Evolutionary conservation across 2,329 filamentous ascomycete species (phyloP).

Genomic region (Phoma sp.): DNA sequence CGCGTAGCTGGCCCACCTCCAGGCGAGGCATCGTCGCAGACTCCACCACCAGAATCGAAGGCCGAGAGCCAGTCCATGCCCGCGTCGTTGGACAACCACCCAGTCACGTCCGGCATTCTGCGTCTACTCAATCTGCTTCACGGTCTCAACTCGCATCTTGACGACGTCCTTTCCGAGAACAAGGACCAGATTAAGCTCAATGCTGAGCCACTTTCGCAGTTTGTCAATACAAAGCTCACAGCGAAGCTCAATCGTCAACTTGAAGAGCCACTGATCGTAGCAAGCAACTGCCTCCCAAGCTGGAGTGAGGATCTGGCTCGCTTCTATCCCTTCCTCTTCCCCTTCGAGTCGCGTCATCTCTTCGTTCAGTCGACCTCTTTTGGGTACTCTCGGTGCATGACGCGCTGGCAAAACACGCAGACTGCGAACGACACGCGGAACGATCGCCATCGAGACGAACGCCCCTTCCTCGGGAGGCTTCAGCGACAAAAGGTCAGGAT

Average conservation of each 20-base stretch:
- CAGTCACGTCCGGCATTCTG: slow-evolving; percentile 84
- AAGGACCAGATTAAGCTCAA: slow-evolving; percentile 74
- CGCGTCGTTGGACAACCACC: slow-evolving; percentile 80
- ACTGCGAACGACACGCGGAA: slow-evolving; percentile 79
- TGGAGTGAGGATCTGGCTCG: slow-evolving; percentile 97
- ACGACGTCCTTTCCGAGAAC: slow-evolving; percentile 84
- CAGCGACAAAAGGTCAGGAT: slow-evolving; percentile 99
- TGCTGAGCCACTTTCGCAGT: slow-evolving; percentile 85
- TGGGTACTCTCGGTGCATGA: slow-evolving; percentile 96
- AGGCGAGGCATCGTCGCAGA: slow-evolving; percentile 70
- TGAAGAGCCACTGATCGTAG: slow-evolving; percentile 95
- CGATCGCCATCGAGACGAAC: slow-evolving; percentile 83
- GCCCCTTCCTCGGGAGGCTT: slow-evolving; percentile 86
- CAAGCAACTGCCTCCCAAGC: slow-evolving; percentile 91
- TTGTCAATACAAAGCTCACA: slow-evolving; percentile 97
- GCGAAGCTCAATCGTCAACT: slow-evolving; percentile 96
- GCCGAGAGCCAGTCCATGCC: slow-evolving; percentile 70
- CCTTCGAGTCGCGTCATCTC: slow-evolving; percentile 94
- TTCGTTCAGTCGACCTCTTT: slow-evolving; percentile 99
- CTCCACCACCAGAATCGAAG: slow-evolving; percentile 57
- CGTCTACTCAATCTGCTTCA: slow-evolving; percentile 89
- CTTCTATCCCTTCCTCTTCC: slow-evolving; percentile 94
- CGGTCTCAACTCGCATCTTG: slow-evolving; percentile 88
- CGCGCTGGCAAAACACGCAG: slow-evolving; percentile 93
- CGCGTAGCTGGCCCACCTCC: slow-evolving; percentile 84